Evolutionary conservation across 345 rosid species (phyloP), one percentile per base, ranked within the genome.

Genomic region (Ricinus communis): DNA sequence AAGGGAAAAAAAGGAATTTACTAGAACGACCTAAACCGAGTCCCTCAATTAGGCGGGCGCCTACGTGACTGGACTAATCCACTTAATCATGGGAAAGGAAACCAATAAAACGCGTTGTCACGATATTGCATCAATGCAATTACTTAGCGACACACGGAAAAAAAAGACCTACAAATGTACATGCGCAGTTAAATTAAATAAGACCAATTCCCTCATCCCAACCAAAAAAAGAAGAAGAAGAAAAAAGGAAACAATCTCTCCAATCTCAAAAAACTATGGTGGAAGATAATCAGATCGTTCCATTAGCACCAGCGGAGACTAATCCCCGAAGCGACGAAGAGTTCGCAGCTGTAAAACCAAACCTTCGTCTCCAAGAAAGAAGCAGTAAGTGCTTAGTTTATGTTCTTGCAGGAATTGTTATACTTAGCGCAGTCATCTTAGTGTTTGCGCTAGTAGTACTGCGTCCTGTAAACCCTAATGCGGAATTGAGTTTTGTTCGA

Each of bases 331-430:
- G 88, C 22, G 84, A 86, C 24, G 84, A 80, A 55, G 84, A 73
- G 62, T 64, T 8, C 4, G 80, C 68, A 7, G 27, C 66, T 1
- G 1, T 46, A 0, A 69, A 50, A 46, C 68, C 3, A 22, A 57
- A 62, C 67, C 25, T 53, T 21, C 31, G 12, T 0, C 58, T 36
- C 0, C 36, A 8, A 33, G 59, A 74, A 19, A 40, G 51, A 31
- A 63, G 77, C n/a, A 82, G 85, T 25, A 90, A 90, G 65, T 82
- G 83, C 54, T 61, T 83, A 4, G 82, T 87, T 0, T 85, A 84
- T 46, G 11, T 71, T 30, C 80, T 90, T 15, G 69, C 78, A 15
- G 28, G 45, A 45, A 13, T 85, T 40, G 90, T 84, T 22, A 49
- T 82, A 50, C 38, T 74, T 3, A 45, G 79, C 66, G 76, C 83